Conservation (phyloP, 2,329 filamentous ascomycete species). For the Colletotrichum ledebouriae region DNA sequence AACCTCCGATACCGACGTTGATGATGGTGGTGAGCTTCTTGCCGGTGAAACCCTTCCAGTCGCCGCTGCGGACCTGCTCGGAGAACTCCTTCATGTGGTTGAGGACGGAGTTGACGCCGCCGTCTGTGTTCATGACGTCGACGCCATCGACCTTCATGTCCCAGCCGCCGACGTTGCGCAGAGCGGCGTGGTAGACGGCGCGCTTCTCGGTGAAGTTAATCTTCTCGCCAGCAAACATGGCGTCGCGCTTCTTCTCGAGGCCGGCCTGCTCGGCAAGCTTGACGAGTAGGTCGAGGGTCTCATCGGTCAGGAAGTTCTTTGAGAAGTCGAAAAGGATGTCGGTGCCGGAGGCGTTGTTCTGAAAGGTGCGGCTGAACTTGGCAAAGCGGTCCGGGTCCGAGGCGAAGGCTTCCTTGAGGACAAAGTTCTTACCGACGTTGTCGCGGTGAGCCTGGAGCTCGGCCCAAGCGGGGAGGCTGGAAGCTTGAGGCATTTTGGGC, state of each 20-base stretch:
- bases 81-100: conserved; percentile 99
- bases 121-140: conserved; percentile 91
- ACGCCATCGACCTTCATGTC: conserved; percentile 87
- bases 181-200: conserved; percentile 94
- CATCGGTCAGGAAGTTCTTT: conserved; percentile 97
- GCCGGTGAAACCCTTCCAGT: conserved; percentile 97
- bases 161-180: conserved; percentile 90
- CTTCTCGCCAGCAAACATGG: conserved; percentile 97
- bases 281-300: conserved; percentile 88
- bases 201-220: conserved; percentile 99
- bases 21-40: conserved; percentile 97
- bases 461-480: conserved; percentile 87
- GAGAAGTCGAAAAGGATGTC: conserved; percentile 98
- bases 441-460: conserved; percentile 93
- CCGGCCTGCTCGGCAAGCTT: conserved; percentile 93
- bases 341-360: conserved; percentile 80
- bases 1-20: conserved; percentile 98
- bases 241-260: conserved; percentile 93
- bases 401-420: conserved; percentile 93
- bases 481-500: conserved; percentile 82
- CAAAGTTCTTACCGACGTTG: conserved; percentile 86
- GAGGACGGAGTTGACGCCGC: conserved; percentile 90
- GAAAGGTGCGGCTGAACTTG: conserved; percentile 89
- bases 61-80: conserved; percentile 91
- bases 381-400: conserved; percentile 89